phyloP scores from a whole-genome alignment of 176 grass and related monocot species.

The Pontederia crassipes region DNA sequence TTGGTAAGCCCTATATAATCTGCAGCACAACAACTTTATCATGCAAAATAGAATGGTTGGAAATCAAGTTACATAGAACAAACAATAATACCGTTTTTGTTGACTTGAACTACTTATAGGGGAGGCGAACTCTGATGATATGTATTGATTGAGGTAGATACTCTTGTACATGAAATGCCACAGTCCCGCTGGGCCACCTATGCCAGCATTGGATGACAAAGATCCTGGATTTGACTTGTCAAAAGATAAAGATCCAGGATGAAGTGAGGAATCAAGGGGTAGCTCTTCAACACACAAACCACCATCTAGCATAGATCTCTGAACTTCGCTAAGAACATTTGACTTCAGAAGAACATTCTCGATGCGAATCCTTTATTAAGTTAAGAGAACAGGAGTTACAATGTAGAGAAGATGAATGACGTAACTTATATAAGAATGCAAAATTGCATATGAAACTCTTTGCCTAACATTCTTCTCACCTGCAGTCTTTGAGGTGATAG shows the following conservation, averaged over 20 bases:
- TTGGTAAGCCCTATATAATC: constrained; percentile 86
- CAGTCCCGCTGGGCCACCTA: constrained; percentile 77
- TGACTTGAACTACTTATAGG: constrained; percentile 59
- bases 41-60: background rate
- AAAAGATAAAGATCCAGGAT: constrained; percentile 15
- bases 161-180: constrained; percentile 98
- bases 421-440: background rate
- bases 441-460: background rate
- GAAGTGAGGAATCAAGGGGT: constrained; percentile 34
- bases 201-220: constrained; percentile 28
- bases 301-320: constrained; percentile 60
- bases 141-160: constrained; percentile 77
- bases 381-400: constrained; percentile 7
- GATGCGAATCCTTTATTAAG: constrained; percentile 42
- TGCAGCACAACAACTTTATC: constrained; percentile 26
- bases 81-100: constrained; percentile 62
- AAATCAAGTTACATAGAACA: background rate
- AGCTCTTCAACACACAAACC: constrained; percentile 64
- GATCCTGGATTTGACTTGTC: constrained; percentile 32
- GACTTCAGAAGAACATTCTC: constrained; percentile 80
- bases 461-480: constrained; percentile 42
- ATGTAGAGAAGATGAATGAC: background rate
- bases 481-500: constrained; percentile 91
- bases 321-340: constrained; percentile 73
- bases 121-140: constrained; percentile 70